Evolutionary conservation across 768 basidiomycete genomes (phyloP).

Genomic region (Tricholoma sp.): DNA sequence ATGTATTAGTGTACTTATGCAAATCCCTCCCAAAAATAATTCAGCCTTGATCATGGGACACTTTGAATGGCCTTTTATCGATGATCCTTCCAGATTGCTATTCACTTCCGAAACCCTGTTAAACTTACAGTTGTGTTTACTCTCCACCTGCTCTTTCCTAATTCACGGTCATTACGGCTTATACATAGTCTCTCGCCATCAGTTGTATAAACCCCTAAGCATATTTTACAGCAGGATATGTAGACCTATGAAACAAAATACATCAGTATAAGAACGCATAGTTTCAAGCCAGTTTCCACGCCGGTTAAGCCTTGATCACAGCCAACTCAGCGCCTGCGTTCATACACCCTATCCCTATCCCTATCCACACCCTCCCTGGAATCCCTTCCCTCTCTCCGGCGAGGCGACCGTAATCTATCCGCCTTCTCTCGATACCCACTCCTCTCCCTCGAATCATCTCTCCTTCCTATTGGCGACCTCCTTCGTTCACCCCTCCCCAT

Average conservation of each 20-base stretch:
- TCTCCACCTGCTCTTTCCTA: too few species aligned
- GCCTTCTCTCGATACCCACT: conserved; percentile 7
- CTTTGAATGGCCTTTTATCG: too few species aligned
- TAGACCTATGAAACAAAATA: background rate
- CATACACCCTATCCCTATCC: conserved; percentile 13
- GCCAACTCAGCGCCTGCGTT: conserved; percentile 10
- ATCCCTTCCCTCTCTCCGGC: conserved; percentile 10
- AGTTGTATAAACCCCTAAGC: too few species aligned
- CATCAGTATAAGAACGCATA: background rate
- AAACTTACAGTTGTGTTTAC: too few species aligned
- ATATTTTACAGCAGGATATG: background rate
- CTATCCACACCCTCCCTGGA: conserved; percentile 6
- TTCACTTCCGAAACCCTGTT: too few species aligned
- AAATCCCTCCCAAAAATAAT: background rate
- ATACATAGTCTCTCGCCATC: too few species aligned
- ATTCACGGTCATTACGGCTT: too few species aligned
- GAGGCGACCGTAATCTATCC: conserved; percentile 9
- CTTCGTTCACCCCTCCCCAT: conserved; percentile 13
- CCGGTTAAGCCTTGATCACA: too few species aligned
- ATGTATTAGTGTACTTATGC: background rate
- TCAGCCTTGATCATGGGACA: too few species aligned
- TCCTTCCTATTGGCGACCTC: conserved; percentile 16
- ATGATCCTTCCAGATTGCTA: too few species aligned
- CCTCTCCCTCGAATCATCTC: conserved; percentile 6
- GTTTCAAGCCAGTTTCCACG: background rate